A percentile compares a stretch with the other conserved stretches of the same genome.
Conservation (phyloP, 179 eudicot genomes). For the Corrigiola litoralis region DNA sequence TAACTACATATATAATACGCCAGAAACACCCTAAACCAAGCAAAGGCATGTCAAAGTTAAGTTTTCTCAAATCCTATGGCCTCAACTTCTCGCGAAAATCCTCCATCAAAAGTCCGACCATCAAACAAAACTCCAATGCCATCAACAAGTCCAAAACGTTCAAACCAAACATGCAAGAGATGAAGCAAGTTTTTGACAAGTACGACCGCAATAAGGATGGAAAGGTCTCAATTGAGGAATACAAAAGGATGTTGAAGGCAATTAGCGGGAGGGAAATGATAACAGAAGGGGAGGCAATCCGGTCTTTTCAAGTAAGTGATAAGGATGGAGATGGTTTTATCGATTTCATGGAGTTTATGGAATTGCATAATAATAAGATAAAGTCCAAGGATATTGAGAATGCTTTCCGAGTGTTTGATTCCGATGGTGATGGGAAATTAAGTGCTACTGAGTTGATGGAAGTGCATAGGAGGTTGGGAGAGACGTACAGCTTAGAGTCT, state of each 20-base stretch:
- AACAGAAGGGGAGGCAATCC: slow-evolving; percentile 27
- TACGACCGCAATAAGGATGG: slow-evolving; percentile 71
- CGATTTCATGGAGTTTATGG: slow-evolving; percentile 67
- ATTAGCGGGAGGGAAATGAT: slow-evolving; percentile 30
- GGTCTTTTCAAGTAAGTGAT: slow-evolving; percentile 56
- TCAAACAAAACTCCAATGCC: slow-evolving; percentile 8
- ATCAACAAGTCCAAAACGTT: slow-evolving; percentile 39
- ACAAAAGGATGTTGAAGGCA: slow-evolving; percentile 39
- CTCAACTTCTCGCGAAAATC: slow-evolving; percentile 26
- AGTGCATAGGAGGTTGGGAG: slow-evolving; percentile 57
- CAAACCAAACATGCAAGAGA: slow-evolving; percentile 42
- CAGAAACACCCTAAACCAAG: too few relatives aligned
- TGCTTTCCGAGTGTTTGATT: slow-evolving; percentile 69
- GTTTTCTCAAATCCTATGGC: slow-evolving; percentile 27
- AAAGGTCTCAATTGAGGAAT: slow-evolving; percentile 65
- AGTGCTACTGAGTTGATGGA: slow-evolving; percentile 60
- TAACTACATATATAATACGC: too few relatives aligned
- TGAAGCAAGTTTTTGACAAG: slow-evolving; percentile 57
- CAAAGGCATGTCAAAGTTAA: slow-evolving; percentile 31
- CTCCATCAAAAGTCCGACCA: slow-evolving; percentile 14
- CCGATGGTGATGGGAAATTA: slow-evolving; percentile 73
- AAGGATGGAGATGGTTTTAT: slow-evolving; percentile 73
- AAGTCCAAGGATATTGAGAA: slow-evolving; percentile 47
- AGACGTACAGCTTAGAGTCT: slow-evolving; percentile 49
- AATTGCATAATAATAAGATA: slow-evolving; percentile 51